Conservation (phyloP, 192 early-diverging fungal species). For the Coemansia sp. region DNA sequence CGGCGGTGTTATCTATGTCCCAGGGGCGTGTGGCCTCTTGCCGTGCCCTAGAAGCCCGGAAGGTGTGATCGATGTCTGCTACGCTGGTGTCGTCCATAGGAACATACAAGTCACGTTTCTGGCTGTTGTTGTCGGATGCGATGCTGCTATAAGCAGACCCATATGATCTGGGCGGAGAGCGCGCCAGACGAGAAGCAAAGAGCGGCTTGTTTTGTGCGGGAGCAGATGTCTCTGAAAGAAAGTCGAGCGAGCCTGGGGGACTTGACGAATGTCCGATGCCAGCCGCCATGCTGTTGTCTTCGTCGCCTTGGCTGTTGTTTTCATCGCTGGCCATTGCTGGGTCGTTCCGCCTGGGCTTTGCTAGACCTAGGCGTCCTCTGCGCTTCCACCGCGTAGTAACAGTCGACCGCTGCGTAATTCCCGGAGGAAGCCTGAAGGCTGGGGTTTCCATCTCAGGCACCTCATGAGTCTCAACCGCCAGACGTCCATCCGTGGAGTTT, state of each 20-base stretch:
- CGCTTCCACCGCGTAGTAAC: slow-evolving; percentile 45
- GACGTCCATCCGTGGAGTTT: not conserved
- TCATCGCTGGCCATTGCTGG: slow-evolving; percentile 17
- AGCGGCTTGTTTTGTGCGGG: slow-evolving; percentile 9
- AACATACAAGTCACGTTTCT: slow-evolving; percentile 18
- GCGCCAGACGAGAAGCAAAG: slow-evolving; percentile 14
- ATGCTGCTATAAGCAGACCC: slow-evolving; percentile 17
- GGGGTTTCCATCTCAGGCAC: slow-evolving; percentile 24
- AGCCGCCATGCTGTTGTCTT: slow-evolving; percentile 1
- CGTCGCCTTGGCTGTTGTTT: slow-evolving; percentile 6
- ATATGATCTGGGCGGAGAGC: slow-evolving; percentile 19
- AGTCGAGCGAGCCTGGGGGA: slow-evolving; percentile 26
- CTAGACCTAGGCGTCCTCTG: slow-evolving; percentile 35
- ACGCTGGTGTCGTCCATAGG: slow-evolving; percentile 23
- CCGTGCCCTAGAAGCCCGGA: slow-evolving; percentile 18
- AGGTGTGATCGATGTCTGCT: slow-evolving; percentile 36
- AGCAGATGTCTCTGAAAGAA: slow-evolving; percentile 20
- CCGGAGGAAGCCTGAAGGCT: slow-evolving; percentile 38
- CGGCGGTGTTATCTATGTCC: not conserved
- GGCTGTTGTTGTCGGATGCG: slow-evolving; percentile 13
- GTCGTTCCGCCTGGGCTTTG: slow-evolving; percentile 40
- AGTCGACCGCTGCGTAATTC: slow-evolving; percentile 33
- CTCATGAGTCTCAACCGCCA: no score
- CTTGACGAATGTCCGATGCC: slow-evolving; percentile 11
- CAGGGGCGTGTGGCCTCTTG: not conserved